A percentile compares a stretch with the other conserved stretches of the same genome.
phyloP scores from a whole-genome alignment of 768 basidiomycete species.

The Sporobolomyces phaffii region DNA sequence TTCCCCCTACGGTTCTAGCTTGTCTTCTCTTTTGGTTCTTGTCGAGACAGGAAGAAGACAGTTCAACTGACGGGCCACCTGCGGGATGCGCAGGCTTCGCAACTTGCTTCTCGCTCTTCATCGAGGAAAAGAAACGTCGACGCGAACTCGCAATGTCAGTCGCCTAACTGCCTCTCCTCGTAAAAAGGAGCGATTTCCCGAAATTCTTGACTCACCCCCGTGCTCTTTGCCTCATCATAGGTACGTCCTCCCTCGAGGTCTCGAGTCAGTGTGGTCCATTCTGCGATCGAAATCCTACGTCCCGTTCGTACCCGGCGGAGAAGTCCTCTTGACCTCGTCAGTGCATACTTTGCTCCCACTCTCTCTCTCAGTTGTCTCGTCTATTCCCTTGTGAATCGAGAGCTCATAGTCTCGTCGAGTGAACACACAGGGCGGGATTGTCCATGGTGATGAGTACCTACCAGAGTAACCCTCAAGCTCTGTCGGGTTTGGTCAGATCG shows the following conservation, averaged over 20 bases:
- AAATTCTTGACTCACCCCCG: too few species aligned
- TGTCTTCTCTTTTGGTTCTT: not conserved
- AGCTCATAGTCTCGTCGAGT: too few species aligned
- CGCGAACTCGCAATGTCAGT: conserved; percentile 89
- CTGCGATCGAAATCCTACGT: conserved; percentile 70
- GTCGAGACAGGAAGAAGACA: not conserved
- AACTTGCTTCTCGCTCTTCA: conserved; percentile 69
- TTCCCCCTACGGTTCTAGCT: not conserved
- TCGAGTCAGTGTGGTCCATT: conserved; percentile 85
- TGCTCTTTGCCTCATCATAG: too few species aligned
- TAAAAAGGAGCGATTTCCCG: too few species aligned
- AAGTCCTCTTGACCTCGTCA: conserved; percentile 38
- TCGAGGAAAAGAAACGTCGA: conserved; percentile 81
- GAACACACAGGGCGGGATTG: conserved; percentile 68
- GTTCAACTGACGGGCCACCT: not conserved
- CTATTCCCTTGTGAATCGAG: too few species aligned
- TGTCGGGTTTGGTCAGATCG: conserved; percentile 71
- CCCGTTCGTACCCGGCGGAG: conserved; percentile 48
- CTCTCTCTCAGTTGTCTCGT: too few species aligned
- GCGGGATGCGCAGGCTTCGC: conserved; percentile 56
- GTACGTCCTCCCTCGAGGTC: conserved; percentile 64
- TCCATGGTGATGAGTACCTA: conserved; percentile 91
- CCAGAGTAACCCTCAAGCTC: conserved; percentile 72
- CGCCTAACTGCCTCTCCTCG: too few species aligned
- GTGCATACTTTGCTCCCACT: too few species aligned